A percentile compares a stretch with the other conserved stretches of the same genome.
These are phyloP conservation scores for Fraxinus nigra DNA, from an alignment of 305 asterid genomes.

Conservation along the genomic window DNA sequence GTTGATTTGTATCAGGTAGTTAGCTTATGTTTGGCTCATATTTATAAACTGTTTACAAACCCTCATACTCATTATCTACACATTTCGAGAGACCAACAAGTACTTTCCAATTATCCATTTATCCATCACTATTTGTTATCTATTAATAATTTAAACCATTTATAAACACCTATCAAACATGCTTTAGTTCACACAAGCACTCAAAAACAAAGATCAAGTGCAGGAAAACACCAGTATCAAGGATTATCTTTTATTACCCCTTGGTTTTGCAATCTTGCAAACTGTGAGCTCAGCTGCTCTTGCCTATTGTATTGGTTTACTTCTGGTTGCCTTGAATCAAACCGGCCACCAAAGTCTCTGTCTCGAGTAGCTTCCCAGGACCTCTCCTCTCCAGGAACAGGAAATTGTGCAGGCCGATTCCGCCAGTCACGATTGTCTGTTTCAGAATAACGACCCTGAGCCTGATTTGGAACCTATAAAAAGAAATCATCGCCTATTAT, in stretches of 20 bases:
- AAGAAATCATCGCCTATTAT: background rate
- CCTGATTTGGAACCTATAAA: conserved; percentile 42
- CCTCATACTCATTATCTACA: background rate
- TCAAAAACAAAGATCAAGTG: background rate
- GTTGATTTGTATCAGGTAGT: background rate
- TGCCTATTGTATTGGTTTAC: conserved; percentile 57
- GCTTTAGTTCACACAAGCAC: background rate
- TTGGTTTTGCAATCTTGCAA: conserved; percentile 50
- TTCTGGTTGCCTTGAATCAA: conserved; percentile 62
- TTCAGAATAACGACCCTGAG: conserved; percentile 66
- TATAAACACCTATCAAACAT: background rate
- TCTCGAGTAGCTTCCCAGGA: conserved; percentile 65
- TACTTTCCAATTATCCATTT: background rate
- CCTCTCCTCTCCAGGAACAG: conserved; percentile 65
- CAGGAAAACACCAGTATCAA: conserved; percentile 1
- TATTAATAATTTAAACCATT: background rate
- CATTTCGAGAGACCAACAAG: background rate
- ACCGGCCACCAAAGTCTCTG: conserved; percentile 38
- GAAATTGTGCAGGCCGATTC: conserved; percentile 53
- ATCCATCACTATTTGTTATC: background rate
- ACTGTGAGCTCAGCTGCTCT: conserved; percentile 56
- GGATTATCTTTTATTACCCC: conserved; percentile 45
- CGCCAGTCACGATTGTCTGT: conserved; percentile 91
- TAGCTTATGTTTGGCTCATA: background rate
- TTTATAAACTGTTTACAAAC: background rate